Percentiles rank a stretch among this genome's conserved stretches.
phyloP scores from a whole-genome alignment of 2,329 filamentous ascomycete genomes.

The Sporothrix inflata region DNA sequence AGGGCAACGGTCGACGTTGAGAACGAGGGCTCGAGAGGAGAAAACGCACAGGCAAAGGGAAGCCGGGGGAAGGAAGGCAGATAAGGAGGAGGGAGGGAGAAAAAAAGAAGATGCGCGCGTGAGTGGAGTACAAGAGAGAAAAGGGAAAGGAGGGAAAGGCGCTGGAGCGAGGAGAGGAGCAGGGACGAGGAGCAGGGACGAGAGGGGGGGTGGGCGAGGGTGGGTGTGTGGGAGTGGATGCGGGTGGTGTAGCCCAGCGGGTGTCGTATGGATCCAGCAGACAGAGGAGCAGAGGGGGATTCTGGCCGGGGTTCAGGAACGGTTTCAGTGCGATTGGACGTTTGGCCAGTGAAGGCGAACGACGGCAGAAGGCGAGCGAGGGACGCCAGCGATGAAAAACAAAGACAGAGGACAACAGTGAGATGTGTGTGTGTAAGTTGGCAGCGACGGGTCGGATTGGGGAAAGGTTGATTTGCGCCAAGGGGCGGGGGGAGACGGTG shows the following conservation, averaged over 20 bases:
- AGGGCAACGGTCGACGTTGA: slow-evolving; percentile 18
- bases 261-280: background rate
- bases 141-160: slow-evolving; percentile 15
- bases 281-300: background rate
- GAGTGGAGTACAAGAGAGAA: slow-evolving; percentile 24
- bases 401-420: background rate
- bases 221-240: slow-evolving; percentile 13
- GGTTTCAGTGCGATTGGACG: slow-evolving; percentile 27
- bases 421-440: background rate
- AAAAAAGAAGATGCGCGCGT: slow-evolving; percentile 26
- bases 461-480: slow-evolving; percentile 15
- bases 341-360: slow-evolving; percentile 9
- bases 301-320: slow-evolving; percentile 25
- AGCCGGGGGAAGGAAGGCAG: slow-evolving; percentile 9
- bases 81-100: slow-evolving; percentile 13
- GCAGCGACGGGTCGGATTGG: slow-evolving; percentile 6
- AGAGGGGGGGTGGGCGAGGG: slow-evolving; percentile 5
- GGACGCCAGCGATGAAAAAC: background rate
- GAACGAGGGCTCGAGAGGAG: background rate
- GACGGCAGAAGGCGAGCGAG: slow-evolving; percentile 11
- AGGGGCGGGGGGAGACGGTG: slow-evolving; percentile 15
- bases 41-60: slow-evolving; percentile 8
- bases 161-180: slow-evolving; percentile 16
- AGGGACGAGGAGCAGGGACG: background rate
- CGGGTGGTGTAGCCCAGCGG: background rate